Evolutionary conservation across 768 basidiomycete genomes (phyloP), one percentile per base, ranked within the genome.

Genomic region (Porphyrellus cyaneotinctus): DNA sequence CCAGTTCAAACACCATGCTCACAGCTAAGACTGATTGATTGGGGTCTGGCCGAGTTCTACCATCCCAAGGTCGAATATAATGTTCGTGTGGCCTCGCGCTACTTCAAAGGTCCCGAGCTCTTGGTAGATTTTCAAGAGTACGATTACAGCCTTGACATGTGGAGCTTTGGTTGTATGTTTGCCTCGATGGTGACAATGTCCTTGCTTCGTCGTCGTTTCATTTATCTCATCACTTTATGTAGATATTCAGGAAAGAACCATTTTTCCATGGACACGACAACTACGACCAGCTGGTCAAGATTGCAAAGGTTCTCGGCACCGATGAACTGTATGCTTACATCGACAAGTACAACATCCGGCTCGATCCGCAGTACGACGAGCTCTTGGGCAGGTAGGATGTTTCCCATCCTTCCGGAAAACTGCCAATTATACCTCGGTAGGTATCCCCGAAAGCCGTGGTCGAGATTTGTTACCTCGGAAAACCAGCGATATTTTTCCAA

Each of bases 211-310:
- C 30, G 7, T n/a, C 30, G 7, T n/a, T 49, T 51, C 23, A 12
- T 37, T 26, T 41, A 12, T 44, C 36, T 44, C 43, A 51, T 26
- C 52, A 23, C 23, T 38, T 39, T 37, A 28, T 49, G 20, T 59
- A 97, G 95, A 97, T 98, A 64, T 97, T 98, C 82, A 85, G 95
- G 61, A 97, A 97, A 70, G 95, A 97, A 69, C 95, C 95, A 22
- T 97, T 97, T 76, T 98, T 98, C 82, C 95, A 98, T 64, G 95
- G 95, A 15, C 95, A 97, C 66, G 95, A 98, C 72, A 98, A 98
- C 72, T 95, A 95, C 64, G 95, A 98, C 73, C 95, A 97, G 67
- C 76, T 98, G 53, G 95, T 95, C 66, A 98, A 97, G 75, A 98
- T 98, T 58, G 87, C 93, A 49, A 98, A 97, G 75, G 94, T 98